Percentiles rank a stretch among this genome's conserved stretches.
These are phyloP conservation scores for Cyclocybe cylindracea DNA, from an alignment of 768 basidiomycete species.

Conservation along the genomic window DNA sequence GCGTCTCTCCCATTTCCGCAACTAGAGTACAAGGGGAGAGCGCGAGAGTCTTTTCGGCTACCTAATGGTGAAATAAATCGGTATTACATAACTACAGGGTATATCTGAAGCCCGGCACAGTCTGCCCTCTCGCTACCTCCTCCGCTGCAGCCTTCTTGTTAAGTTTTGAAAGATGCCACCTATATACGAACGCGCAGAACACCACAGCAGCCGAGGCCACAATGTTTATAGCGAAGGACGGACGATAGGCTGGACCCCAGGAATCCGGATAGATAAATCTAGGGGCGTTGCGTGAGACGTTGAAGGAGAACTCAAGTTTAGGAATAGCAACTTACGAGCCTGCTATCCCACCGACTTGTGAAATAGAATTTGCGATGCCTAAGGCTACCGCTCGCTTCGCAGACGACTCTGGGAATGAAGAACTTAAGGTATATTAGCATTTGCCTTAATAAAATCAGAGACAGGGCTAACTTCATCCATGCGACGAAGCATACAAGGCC, in stretches of 20 bases:
- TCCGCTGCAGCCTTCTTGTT: constrained; percentile 15
- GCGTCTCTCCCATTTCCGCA: too few species aligned
- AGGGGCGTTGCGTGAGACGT: not conserved
- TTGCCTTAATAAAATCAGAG: not conserved
- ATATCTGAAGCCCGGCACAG: not conserved
- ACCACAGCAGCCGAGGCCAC: constrained; percentile 24
- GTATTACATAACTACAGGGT: not conserved
- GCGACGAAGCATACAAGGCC: constrained; percentile 63
- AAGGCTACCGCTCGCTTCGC: constrained; percentile 83
- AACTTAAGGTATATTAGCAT: constrained; percentile 11
- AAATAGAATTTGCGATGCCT: constrained; percentile 74
- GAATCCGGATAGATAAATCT: constrained; percentile 61
- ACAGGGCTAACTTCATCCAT: constrained; percentile 30
- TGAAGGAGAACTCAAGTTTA: not conserved
- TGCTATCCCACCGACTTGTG: constrained; percentile 76
- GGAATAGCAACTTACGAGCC: constrained; percentile 58
- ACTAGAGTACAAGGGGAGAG: too few species aligned
- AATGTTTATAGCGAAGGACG: constrained; percentile 73
- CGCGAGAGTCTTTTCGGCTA: too few species aligned
- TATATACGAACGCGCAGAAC: not conserved
- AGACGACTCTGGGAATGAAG: constrained; percentile 50
- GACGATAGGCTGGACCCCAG: constrained; percentile 67
- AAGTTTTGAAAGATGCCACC: not conserved
- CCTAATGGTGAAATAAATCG: too few species aligned
- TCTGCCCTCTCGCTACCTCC: not conserved